Evolutionary conservation across 352 stramenopile species (phyloP), one percentile per base, ranked within the genome.

Genomic region (Pythium insidiosum): DNA sequence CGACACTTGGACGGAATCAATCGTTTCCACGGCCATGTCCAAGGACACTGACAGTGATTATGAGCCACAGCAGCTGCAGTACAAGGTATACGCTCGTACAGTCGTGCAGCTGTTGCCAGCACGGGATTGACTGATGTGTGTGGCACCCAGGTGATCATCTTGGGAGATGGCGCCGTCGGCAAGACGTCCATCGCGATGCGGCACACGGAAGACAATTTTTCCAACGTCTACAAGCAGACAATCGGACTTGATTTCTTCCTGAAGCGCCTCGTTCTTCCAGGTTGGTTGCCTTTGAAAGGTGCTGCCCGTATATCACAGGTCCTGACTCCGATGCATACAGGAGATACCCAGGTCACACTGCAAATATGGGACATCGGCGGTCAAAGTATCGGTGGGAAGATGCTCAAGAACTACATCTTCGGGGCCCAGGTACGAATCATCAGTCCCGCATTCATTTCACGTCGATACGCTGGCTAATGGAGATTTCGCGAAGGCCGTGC

Each of bases 211-310:
- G 79, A 96, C 54, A 86, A 77, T 46, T 98, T 98, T 57, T 92
- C 80, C 30, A 83, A 95, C 47, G 71, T 75, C 28, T 97, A 97
- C 68, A 97, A 97, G 59, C 90, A 98, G 64, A 97, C 90, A 5
- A 96, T 97, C 39, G 89, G 91, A 1, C 65, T 97, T 7, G 91
- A 98, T 55, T 98, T 98, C 56, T 97, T 97, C 50, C 81, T 98
- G 29, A 97, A 97, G 59, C 73, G 84, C 11, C 68, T 97, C 28
- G 53, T 74, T n/a, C 69, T 98, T 6, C 85, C 87, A 53, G 77
- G 84, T 92, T 55, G 19, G 30, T 38, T 15, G 13, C 13, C 16
- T 4, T 43, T 18, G 1, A 41, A 15, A 13, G 31, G 15, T 29
- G 37, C 6, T 30, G 9, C 11, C n/a, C 38, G 18, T 22, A 23